A percentile compares a stretch with the other conserved stretches of the same genome.
phyloP scores from a whole-genome alignment of 2,329 filamentous ascomycete species.

The Coniochaeta hoffmannii region DNA sequence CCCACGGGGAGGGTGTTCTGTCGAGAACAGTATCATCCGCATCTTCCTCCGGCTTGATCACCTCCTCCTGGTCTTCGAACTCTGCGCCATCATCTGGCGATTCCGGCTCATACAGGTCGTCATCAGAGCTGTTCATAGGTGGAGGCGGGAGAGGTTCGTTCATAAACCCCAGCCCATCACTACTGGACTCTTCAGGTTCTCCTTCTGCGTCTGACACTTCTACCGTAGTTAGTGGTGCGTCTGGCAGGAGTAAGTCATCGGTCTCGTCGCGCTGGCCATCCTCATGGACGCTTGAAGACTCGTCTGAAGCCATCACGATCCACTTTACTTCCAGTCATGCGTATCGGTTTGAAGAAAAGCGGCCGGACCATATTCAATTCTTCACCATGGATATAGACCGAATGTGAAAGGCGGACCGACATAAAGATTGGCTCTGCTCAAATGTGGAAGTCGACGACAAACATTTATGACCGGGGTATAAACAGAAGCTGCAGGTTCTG shows the following conservation, averaged over 20 bases:
- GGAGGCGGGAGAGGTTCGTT: not conserved
- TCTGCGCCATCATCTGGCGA: not conserved
- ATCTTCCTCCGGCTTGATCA: not conserved
- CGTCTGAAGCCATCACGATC: conserved; percentile 2
- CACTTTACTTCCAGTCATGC: not conserved
- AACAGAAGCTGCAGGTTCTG: not conserved
- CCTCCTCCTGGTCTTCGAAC: not conserved
- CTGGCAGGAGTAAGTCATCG: not conserved
- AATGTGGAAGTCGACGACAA: not conserved
- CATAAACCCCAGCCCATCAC: not conserved
- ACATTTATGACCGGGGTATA: not conserved
- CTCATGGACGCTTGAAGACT: conserved; percentile 2
- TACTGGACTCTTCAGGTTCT: not conserved
- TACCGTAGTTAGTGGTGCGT: not conserved
- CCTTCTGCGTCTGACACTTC: not conserved
- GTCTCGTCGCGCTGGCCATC: not conserved
- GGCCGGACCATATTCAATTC: not conserved
- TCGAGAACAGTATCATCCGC: not conserved
- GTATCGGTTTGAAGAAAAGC: not conserved
- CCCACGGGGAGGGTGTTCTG: not conserved
- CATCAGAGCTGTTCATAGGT: not conserved
- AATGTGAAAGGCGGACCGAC: not conserved
- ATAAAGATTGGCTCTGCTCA: not conserved
- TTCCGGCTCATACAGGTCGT: not conserved
- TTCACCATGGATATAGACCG: not conserved